Evolutionary conservation across 1,139 yeast species (phyloP).

Genomic region (Scheffersomyces lignicola): DNA sequence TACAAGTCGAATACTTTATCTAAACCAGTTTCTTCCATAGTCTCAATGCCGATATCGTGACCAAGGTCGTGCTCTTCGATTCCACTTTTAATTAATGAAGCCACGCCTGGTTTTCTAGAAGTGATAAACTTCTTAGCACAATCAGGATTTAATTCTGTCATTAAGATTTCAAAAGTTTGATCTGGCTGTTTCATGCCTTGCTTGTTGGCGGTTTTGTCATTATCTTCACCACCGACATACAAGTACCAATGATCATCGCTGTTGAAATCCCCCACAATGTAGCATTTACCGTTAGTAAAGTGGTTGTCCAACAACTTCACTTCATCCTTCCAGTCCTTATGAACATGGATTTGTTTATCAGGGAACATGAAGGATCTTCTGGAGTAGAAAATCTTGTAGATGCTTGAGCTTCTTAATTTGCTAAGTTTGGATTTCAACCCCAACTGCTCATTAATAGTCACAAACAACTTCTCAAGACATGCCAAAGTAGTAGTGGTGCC

Average conservation of each 20-base stretch:
- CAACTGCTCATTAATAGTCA: slow-evolving; percentile 33
- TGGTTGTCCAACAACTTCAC: slow-evolving; percentile 63
- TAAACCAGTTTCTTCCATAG: slow-evolving; percentile 62
- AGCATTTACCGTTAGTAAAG: slow-evolving; percentile 67
- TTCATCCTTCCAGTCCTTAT: slow-evolving; percentile 83
- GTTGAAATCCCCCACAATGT: slow-evolving; percentile 73
- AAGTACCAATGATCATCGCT: slow-evolving; percentile 90
- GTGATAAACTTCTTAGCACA: slow-evolving; percentile 64
- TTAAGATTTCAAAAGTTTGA: slow-evolving; percentile 84
- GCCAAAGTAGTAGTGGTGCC: slow-evolving; percentile 92
- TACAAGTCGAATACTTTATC: slow-evolving; percentile 51
- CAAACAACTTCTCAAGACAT: slow-evolving; percentile 68
- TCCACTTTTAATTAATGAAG: slow-evolving; percentile 30
- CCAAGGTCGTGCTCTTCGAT: slow-evolving; percentile 70
- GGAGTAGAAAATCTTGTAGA: slow-evolving; percentile 80
- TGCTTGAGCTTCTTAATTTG: slow-evolving; percentile 27
- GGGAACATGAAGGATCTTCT: slow-evolving; percentile 95
- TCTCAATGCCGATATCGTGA: slow-evolving; percentile 68
- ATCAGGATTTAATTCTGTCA: slow-evolving; percentile 76
- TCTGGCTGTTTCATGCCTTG: slow-evolving; percentile 32
- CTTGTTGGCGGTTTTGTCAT: slow-evolving; percentile 5
- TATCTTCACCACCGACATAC: slow-evolving; percentile 57
- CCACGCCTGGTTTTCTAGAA: slow-evolving; percentile 54
- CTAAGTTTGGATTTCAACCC: slow-evolving; percentile 9
- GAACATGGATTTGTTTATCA: slow-evolving; percentile 76